Conservation (phyloP, 345 rosid species). For the Eucalyptus brandiana region DNA sequence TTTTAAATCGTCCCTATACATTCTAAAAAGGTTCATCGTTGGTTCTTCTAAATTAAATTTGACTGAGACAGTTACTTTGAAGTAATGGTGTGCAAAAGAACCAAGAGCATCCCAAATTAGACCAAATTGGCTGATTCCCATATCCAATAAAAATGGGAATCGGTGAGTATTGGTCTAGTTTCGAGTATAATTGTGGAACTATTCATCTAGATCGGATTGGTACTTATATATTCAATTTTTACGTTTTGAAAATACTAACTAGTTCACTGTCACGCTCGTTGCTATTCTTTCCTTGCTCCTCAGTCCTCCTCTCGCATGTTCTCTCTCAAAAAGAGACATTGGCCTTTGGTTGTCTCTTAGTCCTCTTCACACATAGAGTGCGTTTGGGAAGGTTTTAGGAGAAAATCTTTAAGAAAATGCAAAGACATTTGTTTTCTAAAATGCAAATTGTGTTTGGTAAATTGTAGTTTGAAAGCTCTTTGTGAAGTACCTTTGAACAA, state of each 20-base stretch:
- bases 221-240: no score
- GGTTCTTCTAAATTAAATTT: not conserved
- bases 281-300: not conserved
- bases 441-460: no score
- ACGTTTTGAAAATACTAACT: no score
- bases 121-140: not conserved
- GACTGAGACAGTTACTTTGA: not conserved
- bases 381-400: no score
- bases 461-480: no score
- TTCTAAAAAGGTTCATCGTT: not conserved
- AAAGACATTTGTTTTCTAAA: accelerated
- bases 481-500: no score
- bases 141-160: no score
- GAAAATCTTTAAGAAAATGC: no score
- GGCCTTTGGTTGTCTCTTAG: not conserved
- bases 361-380: not conserved
- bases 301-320: no score
- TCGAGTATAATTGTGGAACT: no score
- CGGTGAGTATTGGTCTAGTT: not conserved
- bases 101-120: not conserved
- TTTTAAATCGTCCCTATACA: not conserved
- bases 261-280: not conserved
- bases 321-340: not conserved
- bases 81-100: not conserved
- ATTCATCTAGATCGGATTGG: no score